These are phyloP conservation scores for Pseudogymnoascus sp. DNA, from an alignment of 2,329 filamentous ascomycete species.

Conservation along the genomic window DNA sequence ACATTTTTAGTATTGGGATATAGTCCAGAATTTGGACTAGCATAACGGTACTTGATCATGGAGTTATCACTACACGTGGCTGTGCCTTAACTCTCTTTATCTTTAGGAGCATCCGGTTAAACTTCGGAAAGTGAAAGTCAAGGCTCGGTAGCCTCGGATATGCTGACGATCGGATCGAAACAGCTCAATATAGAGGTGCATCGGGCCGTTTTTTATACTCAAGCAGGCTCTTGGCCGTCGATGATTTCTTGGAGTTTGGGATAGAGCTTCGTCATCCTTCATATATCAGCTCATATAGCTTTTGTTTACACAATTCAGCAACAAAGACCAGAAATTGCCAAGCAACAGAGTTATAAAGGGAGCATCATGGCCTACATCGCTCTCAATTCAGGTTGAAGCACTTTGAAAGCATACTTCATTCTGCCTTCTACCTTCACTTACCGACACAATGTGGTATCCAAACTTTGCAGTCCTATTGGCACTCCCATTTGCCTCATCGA, in stretches of 20 bases:
- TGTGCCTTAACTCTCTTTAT: background rate
- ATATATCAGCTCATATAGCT: background rate
- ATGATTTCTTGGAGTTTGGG: background rate
- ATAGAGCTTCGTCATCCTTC: background rate
- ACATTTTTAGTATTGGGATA: too few species aligned
- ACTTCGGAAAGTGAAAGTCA: background rate
- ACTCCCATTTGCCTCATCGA: background rate
- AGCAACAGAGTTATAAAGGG: background rate
- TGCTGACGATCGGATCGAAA: background rate
- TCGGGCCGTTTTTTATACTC: background rate
- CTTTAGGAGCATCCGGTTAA: background rate
- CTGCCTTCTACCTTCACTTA: background rate
- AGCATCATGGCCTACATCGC: background rate
- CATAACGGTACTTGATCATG: background rate
- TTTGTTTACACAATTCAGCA: background rate
- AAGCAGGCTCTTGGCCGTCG: background rate
- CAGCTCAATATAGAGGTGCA: background rate
- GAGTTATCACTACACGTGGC: background rate
- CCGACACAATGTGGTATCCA: background rate
- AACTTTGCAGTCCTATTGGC: background rate
- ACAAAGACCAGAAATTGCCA: background rate
- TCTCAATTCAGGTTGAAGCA: background rate
- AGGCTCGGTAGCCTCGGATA: too few species aligned
- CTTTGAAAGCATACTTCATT: background rate
- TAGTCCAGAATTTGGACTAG: too few species aligned